These are phyloP conservation scores for Cyberlindnera mississippiensis DNA, from an alignment of 805 yeast genomes.

Conservation along the genomic window DNA sequence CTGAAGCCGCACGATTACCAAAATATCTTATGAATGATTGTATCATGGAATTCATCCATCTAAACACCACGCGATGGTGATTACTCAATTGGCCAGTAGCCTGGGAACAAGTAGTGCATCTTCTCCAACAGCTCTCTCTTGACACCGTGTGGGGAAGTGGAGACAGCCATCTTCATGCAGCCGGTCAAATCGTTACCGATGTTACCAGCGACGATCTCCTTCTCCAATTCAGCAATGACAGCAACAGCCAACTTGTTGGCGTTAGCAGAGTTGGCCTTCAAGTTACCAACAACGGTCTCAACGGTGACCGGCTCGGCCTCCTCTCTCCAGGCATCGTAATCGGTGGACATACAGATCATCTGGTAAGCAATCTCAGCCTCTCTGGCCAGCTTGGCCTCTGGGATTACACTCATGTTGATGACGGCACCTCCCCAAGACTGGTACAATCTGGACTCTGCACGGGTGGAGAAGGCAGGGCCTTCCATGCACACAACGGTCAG, in stretches of 20 bases:
- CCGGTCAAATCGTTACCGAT: conserved; percentile 73
- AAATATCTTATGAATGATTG: too few species aligned
- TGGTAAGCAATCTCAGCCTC: conserved; percentile 97
- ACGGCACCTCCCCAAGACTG: conserved; percentile 88
- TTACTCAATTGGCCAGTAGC: conserved; percentile 64
- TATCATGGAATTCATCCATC: too few species aligned
- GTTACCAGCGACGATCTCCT: conserved; percentile 51
- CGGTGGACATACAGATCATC: conserved; percentile 99
- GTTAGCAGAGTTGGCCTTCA: conserved; percentile 80
- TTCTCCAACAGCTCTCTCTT: conserved; percentile 69
- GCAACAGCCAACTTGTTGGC: conserved; percentile 75
- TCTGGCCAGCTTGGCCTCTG: conserved; percentile 95
- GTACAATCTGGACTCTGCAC: conserved; percentile 92
- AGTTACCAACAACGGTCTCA: conserved; percentile 91
- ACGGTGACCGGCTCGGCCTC: conserved; percentile 95
- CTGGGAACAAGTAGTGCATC: conserved; percentile 87
- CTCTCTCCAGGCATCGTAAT: conserved; percentile 98
- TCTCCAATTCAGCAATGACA: conserved; percentile 63
- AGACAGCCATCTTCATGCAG: conserved; percentile 74
- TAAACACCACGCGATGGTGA: too few species aligned
- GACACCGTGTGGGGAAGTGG: conserved; percentile 72
- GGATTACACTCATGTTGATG: conserved; percentile 94
- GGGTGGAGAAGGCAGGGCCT: conserved; percentile 96
- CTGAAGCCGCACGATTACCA: too few species aligned
- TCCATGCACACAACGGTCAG: conserved; percentile 94